These are phyloP conservation scores for Parietichytrium sp. DNA, from an alignment of 108 stramenopile genomes.

Conservation along the genomic window DNA sequence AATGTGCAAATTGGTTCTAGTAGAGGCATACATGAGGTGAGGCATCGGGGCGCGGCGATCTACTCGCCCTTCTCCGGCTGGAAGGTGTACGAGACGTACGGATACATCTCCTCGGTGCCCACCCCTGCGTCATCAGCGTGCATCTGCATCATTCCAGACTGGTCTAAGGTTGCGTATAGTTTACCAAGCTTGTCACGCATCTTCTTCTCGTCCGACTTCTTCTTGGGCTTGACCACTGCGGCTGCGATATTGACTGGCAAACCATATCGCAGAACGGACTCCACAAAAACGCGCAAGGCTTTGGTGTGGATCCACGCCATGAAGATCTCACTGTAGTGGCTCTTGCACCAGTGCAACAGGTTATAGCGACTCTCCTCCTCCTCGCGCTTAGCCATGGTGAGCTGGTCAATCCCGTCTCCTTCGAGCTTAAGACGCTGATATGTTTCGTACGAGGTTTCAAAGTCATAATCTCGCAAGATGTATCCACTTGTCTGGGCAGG, in stretches of 20 bases:
- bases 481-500: conserved; percentile 84
- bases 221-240: conserved; percentile 78
- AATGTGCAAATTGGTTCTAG: not conserved
- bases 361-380: conserved; percentile 43
- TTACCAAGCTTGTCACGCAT: conserved; percentile 25
- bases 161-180: conserved; percentile 26
- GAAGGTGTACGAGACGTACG: conserved; percentile 37
- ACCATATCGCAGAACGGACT: conserved; percentile 91
- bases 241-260: conserved; percentile 89
- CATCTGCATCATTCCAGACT: conserved; percentile 38
- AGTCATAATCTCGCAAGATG: conserved; percentile 76
- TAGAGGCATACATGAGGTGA: not conserved
- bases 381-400: conserved; percentile 47
- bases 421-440: conserved; percentile 78
- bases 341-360: conserved; percentile 91
- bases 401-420: conserved; percentile 78
- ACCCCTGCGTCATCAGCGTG: conserved; percentile 6
- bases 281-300: conserved; percentile 92
- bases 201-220: conserved; percentile 67
- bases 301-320: conserved; percentile 97
- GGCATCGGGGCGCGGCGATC: not conserved
- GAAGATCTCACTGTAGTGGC: conserved; percentile 92
- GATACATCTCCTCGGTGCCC: conserved; percentile 19
- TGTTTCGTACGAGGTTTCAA: conserved; percentile 73
- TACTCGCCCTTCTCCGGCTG: not conserved